Percentiles rank a stretch among this genome's conserved stretches.
These are phyloP conservation scores for Podila horticola DNA, from an alignment of 192 early-diverging fungal genomes.

Conservation along the genomic window DNA sequence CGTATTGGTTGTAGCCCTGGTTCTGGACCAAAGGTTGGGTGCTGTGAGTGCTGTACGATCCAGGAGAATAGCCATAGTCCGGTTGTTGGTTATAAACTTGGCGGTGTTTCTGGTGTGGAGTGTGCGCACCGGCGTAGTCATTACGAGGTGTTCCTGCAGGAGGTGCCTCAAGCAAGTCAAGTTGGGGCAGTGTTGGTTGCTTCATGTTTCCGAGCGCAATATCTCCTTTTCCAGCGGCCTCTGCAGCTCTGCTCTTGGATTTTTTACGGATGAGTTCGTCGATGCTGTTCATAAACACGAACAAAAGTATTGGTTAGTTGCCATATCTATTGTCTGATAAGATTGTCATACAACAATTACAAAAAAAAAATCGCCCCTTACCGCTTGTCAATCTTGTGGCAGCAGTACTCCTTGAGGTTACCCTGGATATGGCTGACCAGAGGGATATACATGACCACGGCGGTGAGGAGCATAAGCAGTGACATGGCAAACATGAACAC, in stretches of 20 bases:
- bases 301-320: background rate
- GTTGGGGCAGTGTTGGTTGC: slow-evolving; percentile 51
- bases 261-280: slow-evolving; percentile 66
- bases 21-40: slow-evolving; percentile 5
- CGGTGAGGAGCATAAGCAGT: slow-evolving; percentile 63
- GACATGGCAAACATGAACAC: slow-evolving; percentile 70
- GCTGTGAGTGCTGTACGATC: background rate
- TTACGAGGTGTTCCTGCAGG: slow-evolving; percentile 8
- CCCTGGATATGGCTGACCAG: slow-evolving; percentile 81
- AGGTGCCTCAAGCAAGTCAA: slow-evolving; percentile 10
- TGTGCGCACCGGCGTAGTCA: background rate
- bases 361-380: slow-evolving; percentile 43
- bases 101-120: background rate
- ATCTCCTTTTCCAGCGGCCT: slow-evolving; percentile 19
- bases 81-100: slow-evolving; percentile 1
- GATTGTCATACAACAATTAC: background rate
- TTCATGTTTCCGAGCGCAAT: slow-evolving; percentile 8
- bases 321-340: slow-evolving; percentile 7
- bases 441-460: slow-evolving; percentile 80
- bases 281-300: slow-evolving; percentile 48
- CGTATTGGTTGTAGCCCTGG: slow-evolving; percentile 7
- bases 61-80: slow-evolving; percentile 11
- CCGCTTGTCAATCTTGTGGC: slow-evolving; percentile 92
- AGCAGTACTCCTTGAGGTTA: slow-evolving; percentile 90
- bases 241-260: slow-evolving; percentile 54